These are phyloP conservation scores for Plasmodium gonderi DNA, from an alignment of 169 alveolate genomes.

Conservation along the genomic window DNA sequence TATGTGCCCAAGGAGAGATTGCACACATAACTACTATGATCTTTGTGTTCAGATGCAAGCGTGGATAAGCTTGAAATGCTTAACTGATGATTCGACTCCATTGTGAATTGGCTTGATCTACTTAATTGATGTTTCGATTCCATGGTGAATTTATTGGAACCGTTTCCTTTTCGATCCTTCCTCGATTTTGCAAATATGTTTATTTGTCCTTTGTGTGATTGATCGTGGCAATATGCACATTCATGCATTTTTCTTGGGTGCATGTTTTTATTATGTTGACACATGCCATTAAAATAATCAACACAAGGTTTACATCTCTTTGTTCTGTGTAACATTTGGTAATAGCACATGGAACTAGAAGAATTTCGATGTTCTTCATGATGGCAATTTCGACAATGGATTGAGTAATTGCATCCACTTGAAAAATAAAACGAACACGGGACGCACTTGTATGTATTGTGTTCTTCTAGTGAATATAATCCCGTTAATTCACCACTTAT, in stretches of 20 bases:
- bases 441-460: neutral
- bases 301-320: neutral
- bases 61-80: neutral
- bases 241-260: neutral
- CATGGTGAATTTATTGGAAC: neutral
- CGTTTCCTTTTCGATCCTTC: neutral
- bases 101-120: neutral
- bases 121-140: neutral
- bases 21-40: no score
- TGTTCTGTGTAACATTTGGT: neutral
- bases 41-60: neutral
- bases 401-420: neutral
- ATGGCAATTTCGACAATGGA: neutral
- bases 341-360: neutral
- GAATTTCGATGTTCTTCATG: slow-evolving; percentile 1
- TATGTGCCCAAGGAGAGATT: neutral
- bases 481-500: neutral
- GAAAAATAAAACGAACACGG: slow-evolving; percentile 6
- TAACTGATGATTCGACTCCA: neutral
- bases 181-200: neutral
- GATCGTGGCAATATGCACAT: neutral
- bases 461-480: neutral
- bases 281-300: neutral
- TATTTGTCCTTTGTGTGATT: neutral
- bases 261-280: neutral